Evolutionary conservation across 1,284 basidiomycete genomes (phyloP).

Genomic region (Prillingera fragicola): DNA sequence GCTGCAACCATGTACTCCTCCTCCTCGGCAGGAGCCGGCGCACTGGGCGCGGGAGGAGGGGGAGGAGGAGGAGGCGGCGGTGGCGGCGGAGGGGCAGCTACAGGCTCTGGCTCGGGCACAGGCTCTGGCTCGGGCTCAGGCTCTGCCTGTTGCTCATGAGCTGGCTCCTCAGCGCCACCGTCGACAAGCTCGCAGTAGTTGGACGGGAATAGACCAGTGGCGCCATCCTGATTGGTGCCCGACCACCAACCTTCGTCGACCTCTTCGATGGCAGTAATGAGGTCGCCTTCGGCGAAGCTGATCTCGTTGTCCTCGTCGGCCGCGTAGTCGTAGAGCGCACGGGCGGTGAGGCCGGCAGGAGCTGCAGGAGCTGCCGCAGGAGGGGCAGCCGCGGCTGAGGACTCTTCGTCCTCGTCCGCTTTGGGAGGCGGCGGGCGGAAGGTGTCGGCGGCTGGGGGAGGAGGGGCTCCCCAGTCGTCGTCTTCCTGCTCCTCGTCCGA

Average conservation of each 20-base stretch:
- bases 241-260: conserved; percentile 80
- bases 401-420: conserved; percentile 15
- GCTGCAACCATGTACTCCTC: conserved; percentile 28
- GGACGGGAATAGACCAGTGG: conserved; percentile 62
- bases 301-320: conserved; percentile 66
- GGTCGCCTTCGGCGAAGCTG: conserved; percentile 68
- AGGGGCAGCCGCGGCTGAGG: conserved; percentile 5
- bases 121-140: conserved; percentile 25
- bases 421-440: conserved; percentile 29
- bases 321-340: conserved; percentile 70
- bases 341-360: conserved; percentile 45
- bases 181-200: conserved; percentile 72
- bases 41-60: conserved; percentile 24
- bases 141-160: conserved; percentile 37
- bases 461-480: conserved; percentile 39
- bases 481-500: conserved; percentile 33
- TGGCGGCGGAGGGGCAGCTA: conserved; percentile 37
- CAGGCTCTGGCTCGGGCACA: conserved; percentile 47
- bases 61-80: conserved; percentile 36
- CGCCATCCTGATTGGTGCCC: conserved; percentile 61
- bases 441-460: conserved; percentile 23
- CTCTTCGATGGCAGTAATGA: conserved; percentile 73
- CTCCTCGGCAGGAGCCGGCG: conserved; percentile 10
- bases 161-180: conserved; percentile 19
- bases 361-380: conserved; percentile 10